phyloP scores from a whole-genome alignment of 345 rosid genomes.

The Citrus cavaleriei region DNA sequence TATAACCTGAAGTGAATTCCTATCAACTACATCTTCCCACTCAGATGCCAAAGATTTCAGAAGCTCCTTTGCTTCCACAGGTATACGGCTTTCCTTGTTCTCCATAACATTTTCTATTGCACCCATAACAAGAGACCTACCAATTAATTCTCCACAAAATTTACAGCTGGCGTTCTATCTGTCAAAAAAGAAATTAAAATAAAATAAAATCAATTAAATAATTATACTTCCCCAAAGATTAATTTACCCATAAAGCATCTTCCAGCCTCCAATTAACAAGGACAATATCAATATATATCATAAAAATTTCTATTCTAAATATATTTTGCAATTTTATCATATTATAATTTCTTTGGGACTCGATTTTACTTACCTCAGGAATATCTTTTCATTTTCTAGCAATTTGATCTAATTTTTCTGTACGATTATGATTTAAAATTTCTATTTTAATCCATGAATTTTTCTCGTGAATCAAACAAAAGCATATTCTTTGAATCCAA shows the following conservation, averaged over 20 bases:
- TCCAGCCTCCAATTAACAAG: background rate
- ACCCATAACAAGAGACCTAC: conserved; percentile 21
- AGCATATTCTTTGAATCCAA: background rate
- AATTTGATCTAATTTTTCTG: no score
- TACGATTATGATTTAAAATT: no score
- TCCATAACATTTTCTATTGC: conserved; percentile 17
- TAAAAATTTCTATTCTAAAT: no score
- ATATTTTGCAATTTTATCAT: no score
- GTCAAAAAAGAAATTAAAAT: background rate
- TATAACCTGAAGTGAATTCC: conserved; percentile 50
- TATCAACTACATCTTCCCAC: conserved; percentile 72
- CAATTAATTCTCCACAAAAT: background rate
- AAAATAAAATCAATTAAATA: background rate
- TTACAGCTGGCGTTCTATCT: background rate
- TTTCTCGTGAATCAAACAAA: background rate
- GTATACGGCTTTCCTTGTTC: conserved; percentile 15
- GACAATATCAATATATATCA: background rate
- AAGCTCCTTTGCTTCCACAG: conserved; percentile 40
- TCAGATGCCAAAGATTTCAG: conserved; percentile 57
- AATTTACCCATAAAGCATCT: background rate
- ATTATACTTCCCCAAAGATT: background rate
- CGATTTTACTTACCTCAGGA: background rate
- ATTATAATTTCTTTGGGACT: background rate
- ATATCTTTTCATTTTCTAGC: no score
- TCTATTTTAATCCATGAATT: no score